Evolutionary conservation across 2,329 filamentous ascomycete species (phyloP).

Genomic region (Talaromyces sp.): DNA sequence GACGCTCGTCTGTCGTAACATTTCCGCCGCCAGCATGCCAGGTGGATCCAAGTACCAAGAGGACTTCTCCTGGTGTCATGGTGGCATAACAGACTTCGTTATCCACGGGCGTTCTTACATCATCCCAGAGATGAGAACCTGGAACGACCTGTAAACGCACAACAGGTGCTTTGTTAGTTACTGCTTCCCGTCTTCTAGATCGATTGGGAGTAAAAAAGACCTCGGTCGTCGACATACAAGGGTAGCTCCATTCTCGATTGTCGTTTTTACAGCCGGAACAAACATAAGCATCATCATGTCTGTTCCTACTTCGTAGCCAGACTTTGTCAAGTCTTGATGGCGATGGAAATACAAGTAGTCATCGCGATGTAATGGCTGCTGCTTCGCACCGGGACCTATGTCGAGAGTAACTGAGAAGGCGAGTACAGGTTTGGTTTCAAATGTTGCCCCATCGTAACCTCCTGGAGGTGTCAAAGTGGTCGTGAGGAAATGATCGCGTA

Average conservation of each 20-base stretch:
- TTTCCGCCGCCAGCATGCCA: neutral
- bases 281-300: neutral
- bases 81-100: neutral
- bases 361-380: neutral
- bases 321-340: neutral
- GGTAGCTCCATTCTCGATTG: neutral
- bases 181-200: neutral
- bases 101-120: neutral
- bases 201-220: neutral
- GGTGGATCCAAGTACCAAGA: neutral
- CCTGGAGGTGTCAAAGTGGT: neutral
- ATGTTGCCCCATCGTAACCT: neutral
- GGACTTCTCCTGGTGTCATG: neutral
- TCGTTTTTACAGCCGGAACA: neutral
- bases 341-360: neutral
- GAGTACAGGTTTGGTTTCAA: neutral
- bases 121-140: neutral
- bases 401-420: neutral
- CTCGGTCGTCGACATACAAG: neutral
- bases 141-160: neutral
- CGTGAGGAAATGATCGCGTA: neutral
- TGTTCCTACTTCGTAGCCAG: neutral
- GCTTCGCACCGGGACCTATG: neutral
- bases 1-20: neutral
- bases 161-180: neutral